phyloP scores from a whole-genome alignment of 2,329 filamentous ascomycete species.

The Botrytis deweyae region DNA sequence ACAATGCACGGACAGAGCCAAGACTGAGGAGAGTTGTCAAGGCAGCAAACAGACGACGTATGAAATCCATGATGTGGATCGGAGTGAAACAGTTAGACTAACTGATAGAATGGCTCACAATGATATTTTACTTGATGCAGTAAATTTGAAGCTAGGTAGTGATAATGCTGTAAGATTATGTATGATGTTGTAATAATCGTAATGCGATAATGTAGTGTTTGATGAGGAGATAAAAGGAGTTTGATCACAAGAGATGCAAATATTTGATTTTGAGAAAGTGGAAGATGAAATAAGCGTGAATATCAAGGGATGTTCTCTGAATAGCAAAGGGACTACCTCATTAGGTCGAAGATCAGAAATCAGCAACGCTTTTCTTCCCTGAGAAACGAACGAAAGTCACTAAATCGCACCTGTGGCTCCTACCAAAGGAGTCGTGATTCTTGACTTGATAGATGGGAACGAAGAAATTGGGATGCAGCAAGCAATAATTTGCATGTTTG shows the following conservation, averaged over 20 bases:
- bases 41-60: not conserved
- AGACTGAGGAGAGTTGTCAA: not conserved
- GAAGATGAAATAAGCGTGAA: not conserved
- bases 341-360: not conserved
- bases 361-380: not conserved
- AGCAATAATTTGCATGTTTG: not conserved
- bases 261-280: not conserved
- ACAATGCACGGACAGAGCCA: not conserved
- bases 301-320: not conserved
- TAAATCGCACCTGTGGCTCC: not conserved
- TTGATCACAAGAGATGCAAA: not conserved
- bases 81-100: not conserved
- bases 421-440: not conserved
- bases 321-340: not conserved
- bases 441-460: not conserved
- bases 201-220: not conserved
- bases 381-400: not conserved
- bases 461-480: too few relatives aligned
- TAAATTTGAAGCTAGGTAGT: not conserved
- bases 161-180: not conserved
- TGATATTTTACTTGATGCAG: not conserved
- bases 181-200: not conserved
- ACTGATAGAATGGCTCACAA: not conserved
- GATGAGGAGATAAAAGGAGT: not conserved
- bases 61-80: not conserved